phyloP scores from a whole-genome alignment of 495 filamentous ascomycete genomes.

The Penicillium mononematosum region DNA sequence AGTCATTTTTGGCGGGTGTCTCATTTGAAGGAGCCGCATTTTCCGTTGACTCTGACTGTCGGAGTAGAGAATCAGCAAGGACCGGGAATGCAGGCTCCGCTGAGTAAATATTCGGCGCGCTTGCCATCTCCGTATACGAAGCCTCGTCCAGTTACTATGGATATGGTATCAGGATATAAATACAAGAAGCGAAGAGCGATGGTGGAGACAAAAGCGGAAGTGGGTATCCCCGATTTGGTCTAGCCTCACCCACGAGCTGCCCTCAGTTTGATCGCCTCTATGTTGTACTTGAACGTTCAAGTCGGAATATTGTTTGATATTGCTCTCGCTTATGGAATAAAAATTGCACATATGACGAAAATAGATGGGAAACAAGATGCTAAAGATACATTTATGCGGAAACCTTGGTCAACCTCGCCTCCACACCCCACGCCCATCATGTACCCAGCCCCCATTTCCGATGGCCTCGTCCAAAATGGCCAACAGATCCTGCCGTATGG shows the following conservation, averaged over 20 bases:
- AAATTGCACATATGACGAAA: not conserved
- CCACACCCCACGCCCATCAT: slow-evolving; percentile 25
- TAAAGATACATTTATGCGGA: not conserved
- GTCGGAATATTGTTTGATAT: not conserved
- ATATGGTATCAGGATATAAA: not conserved
- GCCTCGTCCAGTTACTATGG: not conserved
- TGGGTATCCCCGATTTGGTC: not conserved
- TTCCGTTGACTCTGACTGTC: not conserved
- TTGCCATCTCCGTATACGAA: slow-evolving; percentile 8
- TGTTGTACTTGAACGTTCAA: not conserved
- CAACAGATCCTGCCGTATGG: slow-evolving; percentile 31
- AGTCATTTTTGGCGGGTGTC: slow-evolving; percentile 18
- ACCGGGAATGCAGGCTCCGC: slow-evolving; percentile 37
- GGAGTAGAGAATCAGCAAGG: slow-evolving; percentile 37
- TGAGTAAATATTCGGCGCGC: slow-evolving; percentile 23
- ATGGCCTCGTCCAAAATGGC: slow-evolving; percentile 27
- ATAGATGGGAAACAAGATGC: not conserved
- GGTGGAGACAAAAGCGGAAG: not conserved
- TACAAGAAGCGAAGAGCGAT: not conserved
- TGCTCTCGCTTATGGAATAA: not conserved
- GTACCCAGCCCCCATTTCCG: slow-evolving; percentile 25
- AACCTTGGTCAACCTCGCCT: not conserved
- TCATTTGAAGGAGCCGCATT: not conserved
- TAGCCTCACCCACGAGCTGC: not conserved
- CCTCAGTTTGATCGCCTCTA: not conserved